A percentile compares a stretch with the other conserved stretches of the same genome.
Conservation (phyloP, 75 land plant genomes). For the Pseudotsuga menziesii region DNA sequence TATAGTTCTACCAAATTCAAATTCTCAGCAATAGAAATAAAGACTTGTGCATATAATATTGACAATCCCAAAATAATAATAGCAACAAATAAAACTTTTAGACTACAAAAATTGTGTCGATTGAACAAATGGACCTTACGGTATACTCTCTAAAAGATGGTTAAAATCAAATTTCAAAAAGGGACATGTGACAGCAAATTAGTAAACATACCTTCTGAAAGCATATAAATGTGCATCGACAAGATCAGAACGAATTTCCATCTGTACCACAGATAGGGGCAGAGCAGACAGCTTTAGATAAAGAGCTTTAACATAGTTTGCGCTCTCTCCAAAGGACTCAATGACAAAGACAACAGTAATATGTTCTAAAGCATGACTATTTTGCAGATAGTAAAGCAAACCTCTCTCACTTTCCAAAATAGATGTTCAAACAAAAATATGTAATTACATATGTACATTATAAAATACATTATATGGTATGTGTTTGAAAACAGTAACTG, state of each 20-base stretch:
- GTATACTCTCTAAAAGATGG: neutral
- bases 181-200: neutral
- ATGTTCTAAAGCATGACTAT: neutral
- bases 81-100: neutral
- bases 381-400: neutral
- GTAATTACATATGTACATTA: neutral
- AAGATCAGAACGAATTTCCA: constrained; percentile 90
- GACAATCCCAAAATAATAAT: neutral
- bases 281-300: neutral
- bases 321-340: neutral
- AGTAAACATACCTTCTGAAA: constrained; percentile 67
- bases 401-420: neutral
- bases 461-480: neutral
- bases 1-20: constrained; percentile 41
- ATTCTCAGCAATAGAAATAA: constrained; percentile 4
- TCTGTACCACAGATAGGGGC: constrained; percentile 21
- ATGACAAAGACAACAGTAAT: neutral
- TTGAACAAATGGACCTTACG: neutral
- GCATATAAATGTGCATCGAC: constrained; percentile 98
- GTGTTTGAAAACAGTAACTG: neutral
- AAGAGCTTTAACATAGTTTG: neutral
- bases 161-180: constrained; percentile 1
- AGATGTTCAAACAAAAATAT: neutral
- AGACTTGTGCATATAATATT: neutral
- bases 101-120: neutral